phyloP scores from a whole-genome alignment of 2,329 filamentous ascomycete genomes.

The Pseudogymnoascus sp. region DNA sequence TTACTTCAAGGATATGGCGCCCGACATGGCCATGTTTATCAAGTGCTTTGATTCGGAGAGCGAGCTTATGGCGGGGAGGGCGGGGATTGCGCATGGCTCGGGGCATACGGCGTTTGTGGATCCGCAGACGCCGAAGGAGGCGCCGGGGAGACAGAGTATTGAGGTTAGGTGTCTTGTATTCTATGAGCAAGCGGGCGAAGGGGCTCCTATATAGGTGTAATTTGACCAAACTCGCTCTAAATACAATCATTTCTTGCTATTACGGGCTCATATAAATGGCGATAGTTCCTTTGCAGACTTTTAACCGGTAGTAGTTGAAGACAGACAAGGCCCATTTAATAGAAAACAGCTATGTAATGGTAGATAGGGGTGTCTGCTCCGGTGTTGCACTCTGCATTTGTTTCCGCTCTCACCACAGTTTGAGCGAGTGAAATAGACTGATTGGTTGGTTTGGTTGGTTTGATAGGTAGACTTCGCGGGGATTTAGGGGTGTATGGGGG shows the following conservation, averaged over 20 bases:
- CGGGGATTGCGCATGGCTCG: slow-evolving; percentile 27
- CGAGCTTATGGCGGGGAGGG: slow-evolving; percentile 38
- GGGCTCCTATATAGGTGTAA: background rate
- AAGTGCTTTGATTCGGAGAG: slow-evolving; percentile 65
- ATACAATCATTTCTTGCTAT: background rate
- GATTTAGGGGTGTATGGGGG: no score
- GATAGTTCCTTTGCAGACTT: background rate
- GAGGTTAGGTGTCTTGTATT: slow-evolving; percentile 79
- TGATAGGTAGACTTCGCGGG: no score
- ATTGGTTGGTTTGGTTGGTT: no score
- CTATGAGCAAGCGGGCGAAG: slow-evolving; percentile 4
- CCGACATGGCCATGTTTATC: slow-evolving; percentile 64
- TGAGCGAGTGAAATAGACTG: no score
- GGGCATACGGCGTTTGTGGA: slow-evolving; percentile 76
- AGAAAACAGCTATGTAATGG: no score
- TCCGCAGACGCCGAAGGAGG: slow-evolving; percentile 59
- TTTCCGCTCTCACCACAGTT: no score
- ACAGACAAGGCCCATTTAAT: no score
- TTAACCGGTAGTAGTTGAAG: background rate
- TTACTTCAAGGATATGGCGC: slow-evolving; percentile 60
- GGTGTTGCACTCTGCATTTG: no score
- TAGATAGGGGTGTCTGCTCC: no score
- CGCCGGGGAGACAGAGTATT: slow-evolving; percentile 71
- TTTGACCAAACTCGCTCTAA: background rate
- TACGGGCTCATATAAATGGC: background rate